Base-by-base conservation (phyloP, 2,329 filamentous ascomycete genomes). In the Sporothrix dimorphospora region DNA sequence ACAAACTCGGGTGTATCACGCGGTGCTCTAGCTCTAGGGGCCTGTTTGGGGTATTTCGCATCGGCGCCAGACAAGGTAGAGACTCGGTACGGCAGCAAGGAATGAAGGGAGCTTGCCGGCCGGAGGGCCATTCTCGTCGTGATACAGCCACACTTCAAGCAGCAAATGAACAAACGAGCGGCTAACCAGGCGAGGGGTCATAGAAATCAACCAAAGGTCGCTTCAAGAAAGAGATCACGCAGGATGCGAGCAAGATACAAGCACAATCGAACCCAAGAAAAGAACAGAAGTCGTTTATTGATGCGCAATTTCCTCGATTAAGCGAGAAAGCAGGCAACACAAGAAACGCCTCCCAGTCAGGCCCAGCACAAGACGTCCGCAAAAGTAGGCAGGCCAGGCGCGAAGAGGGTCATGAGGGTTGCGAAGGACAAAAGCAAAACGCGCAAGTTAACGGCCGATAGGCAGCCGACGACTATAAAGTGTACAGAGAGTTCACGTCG, bases 371-470 rank as follows among this genome's bases (percentile, higher is more conserved):
- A 4, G 38, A 69, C n/a, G 34, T 24, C 47, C 34, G 49, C 66
- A 53, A 55, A 69, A 55, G 49, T 9, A 55, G 47, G 19, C 27
- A 49, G 14, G 14, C 7, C 47, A 67, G 45, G 45, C 45, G 27
- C 19, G 16, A 51, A 21, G 19, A 21, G 27, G 27, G 19, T 21
- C 42, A 6, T 67, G 19, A 16, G 42, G 9, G 16, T 51, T 16
- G 19, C 4, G 14, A 27, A 30, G 40, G 40, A 6, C 16, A 24
- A 53, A 45, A 27, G 63, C 66, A 63, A 12, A 61, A 16, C 57
- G 68, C 61, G 61, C 59, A 67, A 21, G 61, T 40, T 72, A 70
- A 72, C 61, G 71, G 71, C 71, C 71, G 68, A 72, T 42, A 72
- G 51, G 69, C 57, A 53, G 16, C 69, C 57, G 30, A 53, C 57